Percentiles rank a stretch among this genome's conserved stretches.
Conservation (phyloP, 2,329 filamentous ascomycete genomes). For the Huntiella omanensis region DNA sequence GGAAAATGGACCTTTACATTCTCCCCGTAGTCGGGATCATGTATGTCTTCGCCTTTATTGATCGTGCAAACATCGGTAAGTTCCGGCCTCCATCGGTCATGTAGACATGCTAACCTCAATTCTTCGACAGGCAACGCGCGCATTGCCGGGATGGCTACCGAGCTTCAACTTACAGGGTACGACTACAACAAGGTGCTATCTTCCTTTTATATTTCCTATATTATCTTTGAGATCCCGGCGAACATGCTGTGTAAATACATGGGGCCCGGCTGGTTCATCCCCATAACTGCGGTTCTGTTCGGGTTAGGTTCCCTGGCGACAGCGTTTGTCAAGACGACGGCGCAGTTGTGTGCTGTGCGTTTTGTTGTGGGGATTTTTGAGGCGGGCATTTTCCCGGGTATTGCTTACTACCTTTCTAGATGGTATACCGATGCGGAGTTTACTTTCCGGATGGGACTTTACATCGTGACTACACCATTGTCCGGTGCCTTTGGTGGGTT, state of each 20-base stretch:
- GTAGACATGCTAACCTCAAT: background rate
- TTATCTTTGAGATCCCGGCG: conserved; percentile 51
- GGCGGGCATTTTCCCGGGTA: conserved; percentile 54
- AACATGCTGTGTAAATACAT: conserved; percentile 53
- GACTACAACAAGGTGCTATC: conserved; percentile 53
- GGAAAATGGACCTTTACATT: conserved; percentile 47
- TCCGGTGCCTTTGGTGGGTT: conserved; percentile 55
- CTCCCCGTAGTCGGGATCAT: conserved; percentile 46
- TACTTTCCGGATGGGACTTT: conserved; percentile 46
- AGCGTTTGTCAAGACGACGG: conserved; percentile 40
- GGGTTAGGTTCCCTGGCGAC: conserved; percentile 45
- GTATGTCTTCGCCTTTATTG: conserved; percentile 58
- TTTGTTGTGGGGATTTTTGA: conserved; percentile 53
- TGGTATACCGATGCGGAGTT: conserved; percentile 56
- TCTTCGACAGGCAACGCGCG: conserved; percentile 40
- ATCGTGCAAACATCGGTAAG: conserved; percentile 53
- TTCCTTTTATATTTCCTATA: conserved; percentile 55
- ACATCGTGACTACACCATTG: conserved; percentile 51
- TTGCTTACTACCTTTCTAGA: conserved; percentile 52
- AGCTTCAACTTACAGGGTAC: conserved; percentile 38
- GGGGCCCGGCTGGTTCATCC: conserved; percentile 55
- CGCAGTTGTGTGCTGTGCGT: conserved; percentile 37
- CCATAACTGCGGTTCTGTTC: conserved; percentile 40
- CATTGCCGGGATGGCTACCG: conserved; percentile 43
- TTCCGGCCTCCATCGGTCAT: background rate